phyloP scores from a whole-genome alignment of 2,329 filamentous ascomycete species.

The Ophiosphaerella narmari region DNA sequence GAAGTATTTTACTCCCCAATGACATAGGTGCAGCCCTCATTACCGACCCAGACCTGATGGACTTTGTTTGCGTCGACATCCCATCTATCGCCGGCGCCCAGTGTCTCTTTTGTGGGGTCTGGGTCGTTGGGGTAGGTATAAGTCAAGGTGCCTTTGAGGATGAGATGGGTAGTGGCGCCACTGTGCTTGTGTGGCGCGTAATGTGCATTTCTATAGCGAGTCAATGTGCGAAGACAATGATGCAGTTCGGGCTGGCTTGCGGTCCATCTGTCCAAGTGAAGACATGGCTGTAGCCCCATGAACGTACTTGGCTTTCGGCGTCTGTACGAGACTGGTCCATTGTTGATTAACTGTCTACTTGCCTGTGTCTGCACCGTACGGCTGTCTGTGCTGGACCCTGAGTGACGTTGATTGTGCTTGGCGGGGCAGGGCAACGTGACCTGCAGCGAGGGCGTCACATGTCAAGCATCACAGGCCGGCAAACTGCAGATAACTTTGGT shows the following conservation, averaged over 20 bases:
- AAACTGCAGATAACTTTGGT: too few species aligned
- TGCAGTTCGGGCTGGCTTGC: constrained; percentile 53
- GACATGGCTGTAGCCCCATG: constrained; percentile 71
- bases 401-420: constrained; percentile 20
- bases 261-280: constrained; percentile 74
- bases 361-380: neutral
- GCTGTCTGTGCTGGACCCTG: constrained; percentile 16
- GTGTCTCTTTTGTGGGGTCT: constrained; percentile 60
- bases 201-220: constrained; percentile 62
- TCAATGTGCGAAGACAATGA: constrained; percentile 7
- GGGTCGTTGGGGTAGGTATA: constrained; percentile 68
- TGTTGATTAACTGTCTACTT: neutral
- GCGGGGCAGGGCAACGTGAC: constrained; percentile 7
- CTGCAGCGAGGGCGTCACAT: neutral
- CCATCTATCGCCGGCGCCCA: constrained; percentile 64
- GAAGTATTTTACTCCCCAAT: constrained; percentile 56
- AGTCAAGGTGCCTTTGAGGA: constrained; percentile 67
- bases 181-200: constrained; percentile 70
- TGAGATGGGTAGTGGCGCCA: constrained; percentile 70
- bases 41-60: constrained; percentile 73
- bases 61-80: constrained; percentile 67
- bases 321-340: constrained; percentile 52
- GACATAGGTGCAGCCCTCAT: constrained; percentile 69
- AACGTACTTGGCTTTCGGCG: constrained; percentile 65
- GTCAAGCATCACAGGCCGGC: too few species aligned